Base-by-base conservation (phyloP, 352 stramenopile genomes). In the Phytophthora palmivora region DNA sequence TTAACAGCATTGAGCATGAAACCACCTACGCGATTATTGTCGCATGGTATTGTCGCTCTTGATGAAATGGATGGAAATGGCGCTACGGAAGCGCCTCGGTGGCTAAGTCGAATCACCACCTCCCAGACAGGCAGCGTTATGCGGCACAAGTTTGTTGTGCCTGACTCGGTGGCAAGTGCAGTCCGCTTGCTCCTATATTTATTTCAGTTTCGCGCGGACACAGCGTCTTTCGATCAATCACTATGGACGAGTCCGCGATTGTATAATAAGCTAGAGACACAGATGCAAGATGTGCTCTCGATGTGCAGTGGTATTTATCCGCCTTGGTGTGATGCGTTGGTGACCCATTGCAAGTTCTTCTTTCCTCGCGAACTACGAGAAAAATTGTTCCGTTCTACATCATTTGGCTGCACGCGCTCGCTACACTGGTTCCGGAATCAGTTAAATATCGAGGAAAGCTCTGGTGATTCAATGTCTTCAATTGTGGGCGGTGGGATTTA, bases 281-380 rank as follows among this genome's bases (percentile, higher is more conserved):
- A 95, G 58, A 63, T 95, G 47, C 80, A 90, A 63, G 85, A 95
- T 64, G 83, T 92, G 53, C 69, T 95, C n/a, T 88, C 80, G 1
- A 75, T 94, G 36, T 92, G 82, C 65, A 92, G 83, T 65, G 82
- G 83, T 49, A 89, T 89, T 46, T 95, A 95, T 68, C 84, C 87
- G 5, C 62, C 73, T 11, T 95, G 87, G 87, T 93, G 74, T 62
- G 84, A 94, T 71, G 59, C 62, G 2, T 58, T 95, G 30, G 73
- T 92, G n/a, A 85, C 78, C 4, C 58, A 90, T 56, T 94, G 79
- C 60, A 89, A 87, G 47, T 95, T 94, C 47, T 91, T 95, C 32
- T 95, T 95, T 18, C 79, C 87, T 0, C 78, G 78, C 18, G 74
- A 89, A 32, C 60, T 94, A 8, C 78, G 87, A 9, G 77, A 93